These are phyloP conservation scores for Botrytis tulipae DNA, from an alignment of 2,329 filamentous ascomycete genomes.

Conservation along the genomic window DNA sequence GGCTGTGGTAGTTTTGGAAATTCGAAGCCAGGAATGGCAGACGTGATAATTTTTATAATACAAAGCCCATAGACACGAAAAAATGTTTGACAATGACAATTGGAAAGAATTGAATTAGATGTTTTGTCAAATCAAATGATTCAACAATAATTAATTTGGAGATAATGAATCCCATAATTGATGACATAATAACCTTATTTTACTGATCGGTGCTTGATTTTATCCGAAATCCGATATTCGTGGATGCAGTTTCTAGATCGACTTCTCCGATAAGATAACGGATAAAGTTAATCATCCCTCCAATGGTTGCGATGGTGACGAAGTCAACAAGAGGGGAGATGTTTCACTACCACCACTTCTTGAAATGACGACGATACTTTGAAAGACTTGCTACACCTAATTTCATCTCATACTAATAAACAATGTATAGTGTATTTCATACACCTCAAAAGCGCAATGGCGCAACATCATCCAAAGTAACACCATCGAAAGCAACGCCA, in stretches of 20 bases:
- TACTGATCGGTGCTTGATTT: neutral
- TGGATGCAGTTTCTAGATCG: neutral
- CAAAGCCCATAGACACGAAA: slow-evolving; percentile 10
- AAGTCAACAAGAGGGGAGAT: slow-evolving; percentile 9
- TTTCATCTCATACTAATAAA: neutral
- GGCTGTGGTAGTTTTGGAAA: neutral
- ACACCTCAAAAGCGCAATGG: slow-evolving; percentile 19
- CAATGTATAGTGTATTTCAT: slow-evolving; percentile 5
- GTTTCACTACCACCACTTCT: neutral
- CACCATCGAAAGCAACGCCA: slow-evolving; percentile 1
- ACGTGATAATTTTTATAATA: slow-evolving; percentile 9
- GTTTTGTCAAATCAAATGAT: neutral
- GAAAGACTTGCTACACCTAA: neutral
- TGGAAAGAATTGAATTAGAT: slow-evolving; percentile 7
- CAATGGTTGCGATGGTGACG: slow-evolving; percentile 10
- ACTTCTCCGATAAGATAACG: slow-evolving; percentile 5
- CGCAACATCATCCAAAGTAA: neutral
- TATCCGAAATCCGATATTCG: neutral
- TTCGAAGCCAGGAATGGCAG: slow-evolving; percentile 16
- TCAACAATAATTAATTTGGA: slow-evolving; percentile 1
- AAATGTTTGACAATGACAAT: neutral
- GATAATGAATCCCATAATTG: slow-evolving; percentile 1
- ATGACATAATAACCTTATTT: slow-evolving; percentile 12
- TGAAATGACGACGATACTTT: neutral
- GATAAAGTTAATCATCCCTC: neutral